A percentile compares a stretch with the other conserved stretches of the same genome.
Conservation (phyloP, 2,329 filamentous ascomycete genomes). For the Nemania abortiva region DNA sequence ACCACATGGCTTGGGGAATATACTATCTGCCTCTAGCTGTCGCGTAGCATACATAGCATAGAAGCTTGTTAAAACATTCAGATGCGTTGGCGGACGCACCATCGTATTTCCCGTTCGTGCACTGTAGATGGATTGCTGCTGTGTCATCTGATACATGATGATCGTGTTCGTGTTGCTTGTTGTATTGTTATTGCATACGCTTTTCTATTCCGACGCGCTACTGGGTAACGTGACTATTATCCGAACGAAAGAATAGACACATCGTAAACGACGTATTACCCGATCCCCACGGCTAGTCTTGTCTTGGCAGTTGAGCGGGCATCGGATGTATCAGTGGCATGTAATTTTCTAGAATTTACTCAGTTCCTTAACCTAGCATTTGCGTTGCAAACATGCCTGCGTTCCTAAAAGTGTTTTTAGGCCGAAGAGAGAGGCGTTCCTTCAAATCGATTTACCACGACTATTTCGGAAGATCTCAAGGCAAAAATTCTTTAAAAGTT, state of each 20-base stretch:
- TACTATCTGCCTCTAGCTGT: constrained; percentile 21
- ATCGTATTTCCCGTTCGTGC: constrained; percentile 1
- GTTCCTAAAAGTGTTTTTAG: too few species aligned
- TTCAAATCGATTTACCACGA: background rate
- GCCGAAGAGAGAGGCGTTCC: background rate
- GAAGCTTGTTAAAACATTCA: constrained; percentile 3
- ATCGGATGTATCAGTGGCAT: too few species aligned
- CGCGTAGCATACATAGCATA: constrained; percentile 27
- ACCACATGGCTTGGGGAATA: constrained; percentile 16
- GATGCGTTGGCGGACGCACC: background rate
- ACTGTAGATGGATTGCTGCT: background rate
- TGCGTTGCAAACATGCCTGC: too few species aligned
- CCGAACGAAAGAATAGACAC: background rate
- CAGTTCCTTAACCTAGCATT: too few species aligned
- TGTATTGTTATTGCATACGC: constrained; percentile 5
- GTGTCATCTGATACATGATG: constrained; percentile 19
- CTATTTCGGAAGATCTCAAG: background rate
- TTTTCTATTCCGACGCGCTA: background rate
- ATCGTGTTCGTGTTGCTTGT: background rate
- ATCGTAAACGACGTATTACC: too few species aligned
- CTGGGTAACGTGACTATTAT: background rate
- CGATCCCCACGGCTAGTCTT: too few species aligned
- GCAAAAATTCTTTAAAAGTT: background rate
- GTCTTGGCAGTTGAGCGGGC: too few species aligned
- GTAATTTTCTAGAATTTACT: too few species aligned